Evolutionary conservation across 441 rosid genomes (phyloP), one percentile per base, ranked within the genome.

Genomic region (Monsonia emarginata): DNA sequence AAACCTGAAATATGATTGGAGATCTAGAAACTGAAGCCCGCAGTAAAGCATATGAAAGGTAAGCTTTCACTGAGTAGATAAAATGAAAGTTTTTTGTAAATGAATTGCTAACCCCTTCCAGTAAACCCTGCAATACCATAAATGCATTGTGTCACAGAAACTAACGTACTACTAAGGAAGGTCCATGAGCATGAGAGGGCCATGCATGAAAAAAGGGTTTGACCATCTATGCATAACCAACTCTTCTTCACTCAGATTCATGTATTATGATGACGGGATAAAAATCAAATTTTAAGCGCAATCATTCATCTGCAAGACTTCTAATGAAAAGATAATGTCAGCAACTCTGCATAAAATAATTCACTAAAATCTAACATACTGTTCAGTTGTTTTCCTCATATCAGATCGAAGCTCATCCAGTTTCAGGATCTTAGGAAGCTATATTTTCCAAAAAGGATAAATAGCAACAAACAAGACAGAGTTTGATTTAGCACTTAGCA

Each of bases 61-160:
- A 92, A 27, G 97, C 97, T 87, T 95, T 95, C 70, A 95, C 93
- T 34, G 99, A 95, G 81, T 95, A 98, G 70, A 95, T 95, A 77
- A 95, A 91, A 82, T 91, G 95, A 72, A 90, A 88, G 75, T 92
- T 88, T 85, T 88, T 88, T 13, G 97, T 88, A 78, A 90, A 88
- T 32, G 99, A 90, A 82, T 83, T 84, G 82, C 86, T 87, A 81
- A 95, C 97, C 61, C 97, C 98, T 82, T 88, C 97, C 74, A 95
- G 80, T 80, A 91, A 66, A 52, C 95, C 97, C 99, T 95, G 91
- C 76, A 82, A 69, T 36, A 75, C 65, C 75, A 69, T 60, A 67
- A 63, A 14, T 8, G 5, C 16, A 25, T 24, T 56, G 25, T 56
- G 31, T 25, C 13, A 13, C 30, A 24, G 61, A 56, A 24, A 24